These are phyloP conservation scores for Boletus sp. DNA, from an alignment of 768 basidiomycete species.

Conservation along the genomic window DNA sequence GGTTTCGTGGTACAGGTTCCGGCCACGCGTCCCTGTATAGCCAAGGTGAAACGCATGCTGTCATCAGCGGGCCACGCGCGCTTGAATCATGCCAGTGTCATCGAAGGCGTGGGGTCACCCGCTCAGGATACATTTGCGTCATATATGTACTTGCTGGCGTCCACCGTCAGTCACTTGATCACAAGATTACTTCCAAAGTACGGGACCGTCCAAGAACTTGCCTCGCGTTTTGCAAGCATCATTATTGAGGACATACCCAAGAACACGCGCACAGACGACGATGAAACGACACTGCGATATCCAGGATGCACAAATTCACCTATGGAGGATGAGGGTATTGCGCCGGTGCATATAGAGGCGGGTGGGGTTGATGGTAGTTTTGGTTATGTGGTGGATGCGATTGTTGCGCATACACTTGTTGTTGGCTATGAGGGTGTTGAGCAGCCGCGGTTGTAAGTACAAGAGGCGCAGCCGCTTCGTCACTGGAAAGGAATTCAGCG, in stretches of 20 bases:
- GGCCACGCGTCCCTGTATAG: no score
- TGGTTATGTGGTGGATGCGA: constrained; percentile 8
- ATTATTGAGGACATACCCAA: neutral
- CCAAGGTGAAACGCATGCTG: neutral
- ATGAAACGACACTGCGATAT: neutral
- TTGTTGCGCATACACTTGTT: constrained; percentile 8
- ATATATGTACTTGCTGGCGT: neutral
- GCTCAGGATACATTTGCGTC: neutral
- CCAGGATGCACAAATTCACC: neutral
- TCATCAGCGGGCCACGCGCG: neutral
- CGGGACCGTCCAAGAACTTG: neutral
- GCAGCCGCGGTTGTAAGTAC: constrained; percentile 4
- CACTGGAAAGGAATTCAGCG: constrained; percentile 14
- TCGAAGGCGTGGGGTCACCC: neutral
- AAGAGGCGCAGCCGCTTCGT: constrained; percentile 25
- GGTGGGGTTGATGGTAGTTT: constrained; percentile 7
- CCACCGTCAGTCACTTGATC: neutral
- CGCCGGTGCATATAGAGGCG: constrained; percentile 10
- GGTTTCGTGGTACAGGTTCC: neutral
- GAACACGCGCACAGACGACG: neutral
- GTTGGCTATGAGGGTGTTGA: constrained; percentile 10
- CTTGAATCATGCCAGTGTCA: neutral
- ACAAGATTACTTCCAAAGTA: neutral
- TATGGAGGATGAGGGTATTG: constrained; percentile 21
- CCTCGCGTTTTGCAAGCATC: neutral